A percentile compares a stretch with the other conserved stretches of the same genome.
These are phyloP conservation scores for Lepiota brunneoincarnata DNA, from an alignment of 768 basidiomycete genomes.

Conservation along the genomic window DNA sequence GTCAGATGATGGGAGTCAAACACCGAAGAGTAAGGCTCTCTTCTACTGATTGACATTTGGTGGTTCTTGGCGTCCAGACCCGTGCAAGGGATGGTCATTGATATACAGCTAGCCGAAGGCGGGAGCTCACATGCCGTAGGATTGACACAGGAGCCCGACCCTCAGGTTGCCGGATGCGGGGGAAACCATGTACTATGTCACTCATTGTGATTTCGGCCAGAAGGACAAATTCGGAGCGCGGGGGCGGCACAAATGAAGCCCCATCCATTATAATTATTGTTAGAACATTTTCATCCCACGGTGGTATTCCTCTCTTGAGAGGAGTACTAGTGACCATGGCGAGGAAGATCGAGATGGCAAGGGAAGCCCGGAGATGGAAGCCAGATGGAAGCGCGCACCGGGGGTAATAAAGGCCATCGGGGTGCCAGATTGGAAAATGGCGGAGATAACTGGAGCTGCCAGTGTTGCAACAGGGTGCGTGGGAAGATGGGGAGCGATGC, in stretches of 20 bases:
- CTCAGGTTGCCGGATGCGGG: neutral
- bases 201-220: neutral
- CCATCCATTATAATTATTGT: neutral
- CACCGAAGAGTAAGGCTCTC: too few relatives aligned
- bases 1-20: neutral
- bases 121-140: neutral
- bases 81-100: too few relatives aligned
- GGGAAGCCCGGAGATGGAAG: too few relatives aligned
- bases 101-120: neutral
- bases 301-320: neutral
- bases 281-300: neutral
- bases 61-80: too few relatives aligned
- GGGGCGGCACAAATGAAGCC: neutral
- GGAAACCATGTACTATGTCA: neutral
- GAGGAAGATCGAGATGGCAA: too few relatives aligned
- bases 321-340: too few relatives aligned
- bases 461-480: neutral
- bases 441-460: conserved; percentile 4
- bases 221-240: neutral
- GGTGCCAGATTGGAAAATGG: too few relatives aligned
- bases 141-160: neutral
- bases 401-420: neutral
- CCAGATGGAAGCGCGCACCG: too few relatives aligned
- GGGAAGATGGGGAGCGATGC: neutral
- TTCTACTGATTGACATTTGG: too few relatives aligned